These are phyloP conservation scores for Avena eriantha DNA, from an alignment of 176 grass and related monocot species.

Conservation along the genomic window DNA sequence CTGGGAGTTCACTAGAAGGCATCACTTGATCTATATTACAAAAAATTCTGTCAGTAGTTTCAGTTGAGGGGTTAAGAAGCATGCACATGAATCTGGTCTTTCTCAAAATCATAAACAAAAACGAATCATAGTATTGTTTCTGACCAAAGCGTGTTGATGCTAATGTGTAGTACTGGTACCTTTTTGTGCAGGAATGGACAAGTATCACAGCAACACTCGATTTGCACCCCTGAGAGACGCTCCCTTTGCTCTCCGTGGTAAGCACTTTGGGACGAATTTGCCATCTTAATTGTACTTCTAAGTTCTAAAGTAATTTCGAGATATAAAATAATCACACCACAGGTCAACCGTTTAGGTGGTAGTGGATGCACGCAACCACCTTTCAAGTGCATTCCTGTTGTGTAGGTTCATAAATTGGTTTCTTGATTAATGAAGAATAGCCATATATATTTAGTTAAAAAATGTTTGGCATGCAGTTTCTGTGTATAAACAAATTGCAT, in stretches of 20 bases:
- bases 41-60: background rate
- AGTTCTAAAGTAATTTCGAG: background rate
- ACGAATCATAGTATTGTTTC: background rate
- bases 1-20: background rate
- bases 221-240: conserved; percentile 20
- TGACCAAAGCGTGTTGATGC: background rate
- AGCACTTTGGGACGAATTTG: background rate
- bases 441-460: background rate
- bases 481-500: background rate
- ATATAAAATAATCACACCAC: background rate
- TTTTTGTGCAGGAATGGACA: conserved; percentile 52
- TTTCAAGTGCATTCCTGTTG: conserved; percentile 17
- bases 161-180: conserved; percentile 12
- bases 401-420: background rate
- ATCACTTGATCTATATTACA: background rate
- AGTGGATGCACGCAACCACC: background rate
- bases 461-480: background rate
- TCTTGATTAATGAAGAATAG: background rate
- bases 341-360: background rate
- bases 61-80: background rate
- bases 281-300: conserved; percentile 3
- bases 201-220: conserved; percentile 19
- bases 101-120: background rate
- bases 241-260: conserved; percentile 54
- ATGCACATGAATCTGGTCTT: background rate